Conservation (phyloP, 2,329 filamentous ascomycete species). For the Calonectria honghensis region DNA sequence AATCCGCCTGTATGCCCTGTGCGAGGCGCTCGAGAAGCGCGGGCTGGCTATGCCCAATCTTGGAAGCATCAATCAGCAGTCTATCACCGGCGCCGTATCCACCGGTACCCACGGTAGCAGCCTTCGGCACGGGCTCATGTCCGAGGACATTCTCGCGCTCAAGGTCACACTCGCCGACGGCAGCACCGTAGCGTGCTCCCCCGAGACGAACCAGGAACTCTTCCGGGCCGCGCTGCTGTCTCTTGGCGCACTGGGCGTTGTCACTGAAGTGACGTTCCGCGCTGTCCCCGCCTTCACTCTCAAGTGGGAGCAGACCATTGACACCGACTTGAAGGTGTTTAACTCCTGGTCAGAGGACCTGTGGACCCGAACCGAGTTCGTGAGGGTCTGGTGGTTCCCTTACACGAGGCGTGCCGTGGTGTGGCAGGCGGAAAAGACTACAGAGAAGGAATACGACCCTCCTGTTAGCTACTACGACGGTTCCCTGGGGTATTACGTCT, state of each 20-base stretch:
- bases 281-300: slow-evolving; percentile 89
- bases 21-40: slow-evolving; percentile 81
- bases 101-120: slow-evolving; percentile 97
- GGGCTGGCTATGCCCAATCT: slow-evolving; percentile 93
- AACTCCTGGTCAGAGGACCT: slow-evolving; percentile 82
- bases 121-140: slow-evolving; percentile 87
- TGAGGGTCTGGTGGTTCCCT: slow-evolving; percentile 98
- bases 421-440: slow-evolving; percentile 90
- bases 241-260: slow-evolving; percentile 91
- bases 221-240: slow-evolving; percentile 93
- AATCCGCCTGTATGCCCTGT: slow-evolving; percentile 86
- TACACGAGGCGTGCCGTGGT: slow-evolving; percentile 91
- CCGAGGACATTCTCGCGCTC: slow-evolving; percentile 83
- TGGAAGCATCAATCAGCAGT: slow-evolving; percentile 96
- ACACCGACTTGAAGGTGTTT: slow-evolving; percentile 81
- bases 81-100: slow-evolving; percentile 91
- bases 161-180: slow-evolving; percentile 90
- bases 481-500: slow-evolving; percentile 88
- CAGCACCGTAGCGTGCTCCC: slow-evolving; percentile 81
- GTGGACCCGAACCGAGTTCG: slow-evolving; percentile 91
- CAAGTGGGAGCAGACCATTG: slow-evolving; percentile 88
- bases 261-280: slow-evolving; percentile 91
- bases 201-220: slow-evolving; percentile 82
- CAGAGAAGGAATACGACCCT: slow-evolving; percentile 75
- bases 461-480: slow-evolving; percentile 87